These are phyloP conservation scores for Ceratobasidium sp. DNA, from an alignment of 1,284 basidiomycete species.

Conservation along the genomic window DNA sequence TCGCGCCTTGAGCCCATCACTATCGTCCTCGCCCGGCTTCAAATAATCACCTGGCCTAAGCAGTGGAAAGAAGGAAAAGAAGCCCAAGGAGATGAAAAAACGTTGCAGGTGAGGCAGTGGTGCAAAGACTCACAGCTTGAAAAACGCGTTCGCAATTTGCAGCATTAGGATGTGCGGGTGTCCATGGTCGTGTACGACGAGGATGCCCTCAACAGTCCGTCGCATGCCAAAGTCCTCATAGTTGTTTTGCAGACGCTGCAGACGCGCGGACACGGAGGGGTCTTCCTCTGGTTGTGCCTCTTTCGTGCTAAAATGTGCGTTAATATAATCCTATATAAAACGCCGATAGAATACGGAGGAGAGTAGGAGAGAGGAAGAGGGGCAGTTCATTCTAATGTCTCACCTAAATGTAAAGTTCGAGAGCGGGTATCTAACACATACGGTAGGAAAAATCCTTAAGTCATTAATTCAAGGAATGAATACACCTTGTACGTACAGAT, in stretches of 20 bases:
- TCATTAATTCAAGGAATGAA: background rate
- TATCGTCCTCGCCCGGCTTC: constrained; percentile 94
- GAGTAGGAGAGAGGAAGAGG: constrained; percentile 1
- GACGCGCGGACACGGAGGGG: constrained; percentile 89
- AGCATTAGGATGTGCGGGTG: constrained; percentile 97
- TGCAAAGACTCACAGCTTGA: constrained; percentile 85
- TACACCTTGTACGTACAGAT: constrained; percentile 65
- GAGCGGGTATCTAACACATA: constrained; percentile 73
- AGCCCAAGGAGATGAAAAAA: constrained; percentile 1
- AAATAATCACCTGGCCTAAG: constrained; percentile 96
- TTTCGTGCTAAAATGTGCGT: constrained; percentile 73
- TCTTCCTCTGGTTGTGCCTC: constrained; percentile 97
- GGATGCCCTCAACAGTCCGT: constrained; percentile 94
- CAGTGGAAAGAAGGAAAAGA: constrained; percentile 35
- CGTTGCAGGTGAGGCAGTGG: background rate
- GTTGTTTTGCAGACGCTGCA: constrained; percentile 93
- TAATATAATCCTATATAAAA: background rate
- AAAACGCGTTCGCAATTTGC: constrained; percentile 98
- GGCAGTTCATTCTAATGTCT: constrained; percentile 42
- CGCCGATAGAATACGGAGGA: constrained; percentile 15
- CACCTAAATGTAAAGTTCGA: constrained; percentile 90
- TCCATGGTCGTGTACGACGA: constrained; percentile 94
- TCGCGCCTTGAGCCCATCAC: constrained; percentile 87
- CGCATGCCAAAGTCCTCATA: constrained; percentile 98
- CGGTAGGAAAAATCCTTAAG: constrained; percentile 20